Percentiles rank a stretch among this genome's conserved stretches.
Conservation (phyloP, 1,284 basidiomycete genomes). For the Clitocybe nebularis region DNA sequence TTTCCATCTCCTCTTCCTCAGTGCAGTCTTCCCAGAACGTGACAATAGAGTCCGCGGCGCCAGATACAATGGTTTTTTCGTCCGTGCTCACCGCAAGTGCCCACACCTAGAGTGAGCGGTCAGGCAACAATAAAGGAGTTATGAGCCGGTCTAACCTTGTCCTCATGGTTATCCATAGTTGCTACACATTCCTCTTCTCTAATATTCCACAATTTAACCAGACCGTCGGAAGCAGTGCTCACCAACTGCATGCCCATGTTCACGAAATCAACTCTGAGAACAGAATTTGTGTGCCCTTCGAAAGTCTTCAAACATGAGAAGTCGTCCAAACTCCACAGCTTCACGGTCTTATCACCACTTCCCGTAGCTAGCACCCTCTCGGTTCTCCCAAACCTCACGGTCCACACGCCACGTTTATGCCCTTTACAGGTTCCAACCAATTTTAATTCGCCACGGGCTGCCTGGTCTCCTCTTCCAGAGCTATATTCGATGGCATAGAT, state of each 20-base stretch:
- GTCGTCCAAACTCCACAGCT: conserved; percentile 91
- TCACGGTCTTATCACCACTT: conserved; percentile 92
- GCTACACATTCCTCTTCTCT: conserved; percentile 82
- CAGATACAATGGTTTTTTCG: conserved; percentile 82
- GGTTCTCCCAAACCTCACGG: conserved; percentile 80
- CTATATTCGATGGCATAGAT: conserved; percentile 77
- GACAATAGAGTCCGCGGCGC: conserved; percentile 90
- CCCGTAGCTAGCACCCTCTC: conserved; percentile 90
- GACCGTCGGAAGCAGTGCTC: conserved; percentile 87
- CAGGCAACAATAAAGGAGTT: neutral
- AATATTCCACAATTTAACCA: conserved; percentile 96
- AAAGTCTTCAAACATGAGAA: conserved; percentile 92
- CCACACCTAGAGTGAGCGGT: conserved; percentile 68
- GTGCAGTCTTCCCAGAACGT: conserved; percentile 96
- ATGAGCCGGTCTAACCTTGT: conserved; percentile 61
- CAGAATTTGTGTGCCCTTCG: conserved; percentile 96
- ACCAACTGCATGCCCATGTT: conserved; percentile 84
- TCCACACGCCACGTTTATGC: conserved; percentile 97
- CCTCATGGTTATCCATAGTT: conserved; percentile 95
- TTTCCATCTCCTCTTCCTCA: conserved; percentile 71
- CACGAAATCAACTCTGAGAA: conserved; percentile 90
- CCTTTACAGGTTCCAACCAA: conserved; percentile 90
- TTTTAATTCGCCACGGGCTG: conserved; percentile 63
- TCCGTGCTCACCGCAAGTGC: conserved; percentile 78
- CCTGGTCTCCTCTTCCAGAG: conserved; percentile 33